Percentiles rank a stretch among this genome's conserved stretches.
phyloP scores from a whole-genome alignment of 169 alveolate genomes.

The Plasmodium gaboni region DNA sequence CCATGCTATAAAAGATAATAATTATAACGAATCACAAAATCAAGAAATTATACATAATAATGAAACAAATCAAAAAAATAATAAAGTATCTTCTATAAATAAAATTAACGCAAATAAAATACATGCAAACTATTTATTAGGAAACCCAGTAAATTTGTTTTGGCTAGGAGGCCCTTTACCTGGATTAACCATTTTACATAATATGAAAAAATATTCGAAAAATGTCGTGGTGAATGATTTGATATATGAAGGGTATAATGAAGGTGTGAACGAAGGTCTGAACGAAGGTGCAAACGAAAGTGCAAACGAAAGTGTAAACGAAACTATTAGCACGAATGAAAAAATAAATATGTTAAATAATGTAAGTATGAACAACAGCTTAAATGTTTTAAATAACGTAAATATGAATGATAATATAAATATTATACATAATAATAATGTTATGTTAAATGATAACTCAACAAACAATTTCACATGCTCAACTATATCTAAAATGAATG shows the following conservation, averaged over 20 bases:
- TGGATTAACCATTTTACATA: constrained; percentile 65
- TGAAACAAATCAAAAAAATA: not conserved
- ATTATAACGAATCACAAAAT: not conserved
- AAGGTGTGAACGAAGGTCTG: not conserved
- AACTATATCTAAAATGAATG: no score
- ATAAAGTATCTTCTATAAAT: constrained; percentile 1
- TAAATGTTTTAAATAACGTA: not conserved
- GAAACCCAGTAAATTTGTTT: constrained; percentile 57
- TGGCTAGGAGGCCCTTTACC: constrained; percentile 77
- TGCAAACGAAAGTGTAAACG: not conserved
- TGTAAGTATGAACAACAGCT: not conserved
- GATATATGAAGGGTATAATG: constrained; percentile 71
- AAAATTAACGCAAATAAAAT: not conserved
- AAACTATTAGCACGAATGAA: not conserved
- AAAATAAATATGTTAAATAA: not conserved
- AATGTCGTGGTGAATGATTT: constrained; percentile 61
- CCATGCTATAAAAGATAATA: not conserved
- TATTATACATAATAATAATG: no score
- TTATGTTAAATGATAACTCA: no score
- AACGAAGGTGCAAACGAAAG: not conserved
- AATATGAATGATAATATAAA: no score
- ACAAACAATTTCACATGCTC: no score
- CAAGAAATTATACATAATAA: not conserved
- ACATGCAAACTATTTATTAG: constrained; percentile 8
- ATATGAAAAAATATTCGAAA: constrained; percentile 56